These are phyloP conservation scores for Mycena vitilis DNA, from an alignment of 768 basidiomycete genomes.

Conservation along the genomic window DNA sequence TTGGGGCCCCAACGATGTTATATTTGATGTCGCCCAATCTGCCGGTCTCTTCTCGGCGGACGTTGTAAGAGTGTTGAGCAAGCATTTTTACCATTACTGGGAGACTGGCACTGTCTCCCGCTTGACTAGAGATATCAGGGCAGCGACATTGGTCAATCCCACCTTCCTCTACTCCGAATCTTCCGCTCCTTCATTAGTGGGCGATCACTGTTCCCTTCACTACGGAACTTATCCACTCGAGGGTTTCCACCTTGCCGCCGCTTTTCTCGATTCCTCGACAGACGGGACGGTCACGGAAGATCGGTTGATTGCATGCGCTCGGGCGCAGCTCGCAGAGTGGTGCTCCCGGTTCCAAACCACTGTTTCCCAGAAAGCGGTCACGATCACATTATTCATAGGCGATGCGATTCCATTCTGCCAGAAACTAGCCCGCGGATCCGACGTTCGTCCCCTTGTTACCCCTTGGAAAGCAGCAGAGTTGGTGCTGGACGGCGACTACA, in stretches of 20 bases:
- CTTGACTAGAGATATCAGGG: constrained; percentile 26
- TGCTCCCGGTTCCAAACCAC: constrained; percentile 41
- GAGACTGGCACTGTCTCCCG: constrained; percentile 45
- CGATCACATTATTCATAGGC: constrained; percentile 43
- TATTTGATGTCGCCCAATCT: constrained; percentile 13
- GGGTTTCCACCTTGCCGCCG: constrained; percentile 48
- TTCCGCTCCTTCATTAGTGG: constrained; percentile 36
- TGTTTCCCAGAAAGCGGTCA: constrained; percentile 17
- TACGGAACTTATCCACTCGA: constrained; percentile 48
- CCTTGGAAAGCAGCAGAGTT: constrained; percentile 44
- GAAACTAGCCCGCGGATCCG: constrained; percentile 30
- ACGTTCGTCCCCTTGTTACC: constrained; percentile 27
- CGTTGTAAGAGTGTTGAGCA: constrained; percentile 3
- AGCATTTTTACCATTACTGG: constrained; percentile 44
- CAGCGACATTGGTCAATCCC: constrained; percentile 47
- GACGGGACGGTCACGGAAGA: constrained; percentile 10
- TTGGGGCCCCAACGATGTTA: background rate
- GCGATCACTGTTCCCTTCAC: constrained; percentile 47
- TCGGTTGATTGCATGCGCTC: constrained; percentile 39
- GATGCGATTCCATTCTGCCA: constrained; percentile 46
- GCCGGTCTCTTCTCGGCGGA: constrained; percentile 18
- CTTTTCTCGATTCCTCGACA: constrained; percentile 32
- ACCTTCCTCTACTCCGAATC: constrained; percentile 45
- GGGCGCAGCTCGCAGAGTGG: constrained; percentile 44
- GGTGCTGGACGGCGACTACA: constrained; percentile 43